Evolutionary conservation across 2,329 filamentous ascomycete genomes (phyloP), one percentile per base, ranked within the genome.

Genomic region (Annulohypoxylon truncatum): DNA sequence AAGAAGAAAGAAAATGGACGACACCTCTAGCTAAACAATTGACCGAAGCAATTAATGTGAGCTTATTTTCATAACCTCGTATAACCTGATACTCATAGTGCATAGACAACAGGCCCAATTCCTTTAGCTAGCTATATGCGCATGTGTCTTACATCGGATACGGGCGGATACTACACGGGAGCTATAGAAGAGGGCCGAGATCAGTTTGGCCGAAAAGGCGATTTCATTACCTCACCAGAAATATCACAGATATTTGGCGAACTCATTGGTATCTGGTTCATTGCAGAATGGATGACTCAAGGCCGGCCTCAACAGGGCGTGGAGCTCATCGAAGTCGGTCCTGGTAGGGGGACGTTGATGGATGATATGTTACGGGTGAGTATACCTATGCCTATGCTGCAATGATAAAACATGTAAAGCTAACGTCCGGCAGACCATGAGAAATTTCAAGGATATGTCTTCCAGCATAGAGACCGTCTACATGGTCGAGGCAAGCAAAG

Each of bases 211-310:
- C 83, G 87, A 59, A 92, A 93, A 75, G 96, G 96, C 24, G 96
- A 99, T 79, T 99, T 99, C 76, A 91, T 98, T 54, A 99, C 96
- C 0, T 97, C 94, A 0, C 96, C 96, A 0, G 96, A 99, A 79
- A 98, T 99, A 73, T 97, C 94, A 0, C 96, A 98, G 77, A 87
- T 98, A 10, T 99, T 99, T 80, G 96, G 96, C 22, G 96, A 99
- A 81, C 85, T 99, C 26, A 84, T 98, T 61, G 96, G 93, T 3
- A 88, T 99, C 72, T 99, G 96, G 96, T 90, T 97, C 67, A 90
- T 98, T 54, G 90, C 95, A 42, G 96, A 99, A 83, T 99, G 96
- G 95, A 92, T 98, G 78, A 91, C 92, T 40, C 96, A 99, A 78
- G 94, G 94, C 13, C 86, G 85, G 65, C 91, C 87, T 59, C 87